Base-by-base conservation (phyloP, 805 yeast genomes). In the Clavispora vitiphila region DNA sequence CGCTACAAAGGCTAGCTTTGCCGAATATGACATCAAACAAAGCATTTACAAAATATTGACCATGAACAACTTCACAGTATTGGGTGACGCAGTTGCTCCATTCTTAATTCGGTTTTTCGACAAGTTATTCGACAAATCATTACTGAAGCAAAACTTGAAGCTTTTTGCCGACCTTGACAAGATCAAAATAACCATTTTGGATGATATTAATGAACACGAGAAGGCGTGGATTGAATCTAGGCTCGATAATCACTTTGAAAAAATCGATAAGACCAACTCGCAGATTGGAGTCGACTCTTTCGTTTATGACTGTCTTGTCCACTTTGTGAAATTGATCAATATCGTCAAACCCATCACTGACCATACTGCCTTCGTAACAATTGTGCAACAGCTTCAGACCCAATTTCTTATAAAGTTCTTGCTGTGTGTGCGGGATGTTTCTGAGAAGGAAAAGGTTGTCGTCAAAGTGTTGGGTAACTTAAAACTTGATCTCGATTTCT, bases 81-180 rank as follows among this genome's bases (percentile, higher is more conserved):
- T 69, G 14, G 62, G 66, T 1, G 53, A 62, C 32, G 41, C 43
- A 4, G 50, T 62, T 1, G 65, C 59, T 44, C 72, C 72, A 2
- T 43, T 44, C 20, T 49, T 69, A 32, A 57, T 67, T 19, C 39
- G 46, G 5, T 57, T 54, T 29, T 69, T 65, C 41, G 75, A 69
- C 46, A 44, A 43, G 37, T 44, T 64, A 12, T 69, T 62, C 43
- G 62, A 60, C 16, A 67, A 67, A 43, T 57, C 62, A 18, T 58
- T 69, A 43, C 60, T 51, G 46, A 51, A 55, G 27, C 74, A 69
- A 41, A 62, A 64, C 35, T 55, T 69, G 44, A 68, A 66, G 41
- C 49, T 69, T 16, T 68, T 63, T 47, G 62, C 69, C 23, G 73
- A 69, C 43, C 62, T 69, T 38, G 74, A 69, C 38, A 65, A 66